These are phyloP conservation scores for Penicillium simplicissimum DNA, from an alignment of 495 filamentous ascomycete species.

Conservation along the genomic window DNA sequence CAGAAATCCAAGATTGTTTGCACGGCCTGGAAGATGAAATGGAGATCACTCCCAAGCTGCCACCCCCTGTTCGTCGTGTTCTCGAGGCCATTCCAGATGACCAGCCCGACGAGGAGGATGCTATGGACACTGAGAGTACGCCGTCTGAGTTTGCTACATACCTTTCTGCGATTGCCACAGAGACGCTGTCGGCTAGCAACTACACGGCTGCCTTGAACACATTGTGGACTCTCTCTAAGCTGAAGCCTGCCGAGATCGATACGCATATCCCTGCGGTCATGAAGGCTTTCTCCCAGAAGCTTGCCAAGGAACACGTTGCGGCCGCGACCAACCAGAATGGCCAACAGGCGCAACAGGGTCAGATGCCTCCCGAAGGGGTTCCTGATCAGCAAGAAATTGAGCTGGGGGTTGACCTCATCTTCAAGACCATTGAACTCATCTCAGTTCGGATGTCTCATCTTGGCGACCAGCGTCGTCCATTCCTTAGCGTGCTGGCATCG, in stretches of 20 bases:
- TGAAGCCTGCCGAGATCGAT: slow-evolving; percentile 82
- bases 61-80: slow-evolving; percentile 74
- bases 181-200: slow-evolving; percentile 72
- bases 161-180: slow-evolving; percentile 77
- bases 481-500: slow-evolving; percentile 89
- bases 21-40: slow-evolving; percentile 68
- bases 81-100: slow-evolving; percentile 90
- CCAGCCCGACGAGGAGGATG: slow-evolving; percentile 82
- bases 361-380: slow-evolving; percentile 54
- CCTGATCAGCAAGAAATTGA: slow-evolving; percentile 77
- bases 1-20: slow-evolving; percentile 89
- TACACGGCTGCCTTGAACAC: slow-evolving; percentile 87
- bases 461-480: slow-evolving; percentile 88
- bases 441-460: slow-evolving; percentile 89
- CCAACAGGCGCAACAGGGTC: slow-evolving; percentile 36
- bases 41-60: slow-evolving; percentile 54
- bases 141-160: slow-evolving; percentile 80
- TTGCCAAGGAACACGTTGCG: slow-evolving; percentile 90
- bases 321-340: slow-evolving; percentile 57
- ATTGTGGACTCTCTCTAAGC: slow-evolving; percentile 84
- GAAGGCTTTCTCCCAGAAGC: slow-evolving; percentile 89
- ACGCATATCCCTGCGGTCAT: slow-evolving; percentile 83
- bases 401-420: slow-evolving; percentile 80
- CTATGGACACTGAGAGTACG: slow-evolving; percentile 74
- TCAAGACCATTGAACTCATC: slow-evolving; percentile 91